A percentile compares a stretch with the other conserved stretches of the same genome.
These are phyloP conservation scores for Hypocrella siamensis DNA, from an alignment of 2,329 filamentous ascomycete genomes.

Conservation along the genomic window DNA sequence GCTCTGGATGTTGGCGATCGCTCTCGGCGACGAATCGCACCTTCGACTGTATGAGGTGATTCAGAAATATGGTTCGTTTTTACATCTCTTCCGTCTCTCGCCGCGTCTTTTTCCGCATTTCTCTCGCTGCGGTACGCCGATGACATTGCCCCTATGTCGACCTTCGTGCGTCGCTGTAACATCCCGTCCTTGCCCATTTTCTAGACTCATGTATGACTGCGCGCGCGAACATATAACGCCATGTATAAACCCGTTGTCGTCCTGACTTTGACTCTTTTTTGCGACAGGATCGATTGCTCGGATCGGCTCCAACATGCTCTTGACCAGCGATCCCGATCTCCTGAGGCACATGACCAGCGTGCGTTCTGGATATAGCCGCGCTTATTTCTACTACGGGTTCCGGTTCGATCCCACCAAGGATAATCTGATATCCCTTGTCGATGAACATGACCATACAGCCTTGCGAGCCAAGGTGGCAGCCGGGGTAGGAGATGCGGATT, in stretches of 20 bases:
- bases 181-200: too few relatives aligned
- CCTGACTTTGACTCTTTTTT: constrained; percentile 1
- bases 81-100: too few relatives aligned
- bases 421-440: constrained; percentile 31
- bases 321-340: constrained; percentile 27
- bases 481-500: constrained; percentile 15
- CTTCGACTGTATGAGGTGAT: constrained; percentile 9
- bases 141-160: too few relatives aligned
- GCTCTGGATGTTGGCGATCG: constrained; percentile 1
- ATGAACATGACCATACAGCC: constrained; percentile 27
- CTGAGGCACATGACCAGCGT: constrained; percentile 23
- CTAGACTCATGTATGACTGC: too few relatives aligned
- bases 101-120: too few relatives aligned
- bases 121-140: background rate
- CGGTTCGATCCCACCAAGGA: constrained; percentile 32
- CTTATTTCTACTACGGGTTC: constrained; percentile 28
- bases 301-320: constrained; percentile 25
- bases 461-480: constrained; percentile 31
- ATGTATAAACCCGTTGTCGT: too few relatives aligned
- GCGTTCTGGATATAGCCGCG: constrained; percentile 16
- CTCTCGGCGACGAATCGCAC: constrained; percentile 3
- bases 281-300: constrained; percentile 12
- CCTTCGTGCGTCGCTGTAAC: too few relatives aligned
- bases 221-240: too few relatives aligned
- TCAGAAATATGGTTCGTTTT: constrained; percentile 12